Evolutionary conservation across 1,284 basidiomycete genomes (phyloP), one percentile per base, ranked within the genome.

Genomic region (Sporisorium iseilematis-ciliati): DNA sequence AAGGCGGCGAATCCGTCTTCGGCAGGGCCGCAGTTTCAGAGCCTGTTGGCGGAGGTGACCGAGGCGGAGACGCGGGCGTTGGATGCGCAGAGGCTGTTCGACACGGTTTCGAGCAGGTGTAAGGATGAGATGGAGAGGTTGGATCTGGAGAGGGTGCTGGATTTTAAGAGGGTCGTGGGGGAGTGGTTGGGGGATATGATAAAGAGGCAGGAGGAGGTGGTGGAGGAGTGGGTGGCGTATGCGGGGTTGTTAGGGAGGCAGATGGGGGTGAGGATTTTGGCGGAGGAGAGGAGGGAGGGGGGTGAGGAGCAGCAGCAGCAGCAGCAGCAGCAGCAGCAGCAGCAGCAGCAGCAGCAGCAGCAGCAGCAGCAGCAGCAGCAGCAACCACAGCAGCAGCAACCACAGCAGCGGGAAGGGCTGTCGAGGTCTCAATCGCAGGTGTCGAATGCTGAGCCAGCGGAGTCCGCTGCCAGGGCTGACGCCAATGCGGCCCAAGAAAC

Each of bases 111-210:
- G 29, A 91, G 91, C 75, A 87, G 97, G 26, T 91, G 95, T 81
- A 98, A 98, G 86, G 87, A 89, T 4, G 97, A 99, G 87, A 91
- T 97, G 80, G 91, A 90, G n/a, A 88, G 95, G 35, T 97, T 99
- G 83, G 96, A 99, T 86, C 89, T 91, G 81, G 95, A 97, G 86
- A 90, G 95, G 48, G 90, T 98, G 31, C 91, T 93, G 50, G 94
- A 96, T 82, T 93, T 96, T 85, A 94, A 93, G 83, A 87, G 88
- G 35, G 88, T 91, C 2, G 85, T 96, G 63, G 91, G 92, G 79
- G 88, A 88, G 1, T 94, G 93, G 86, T 86, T 95, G 65, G 91
- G 92, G 54, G 92, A 92, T 11, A 92, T 95, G 91, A 91, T 94
- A 53, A 84, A 88, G 26, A 87, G 91, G 53, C 94, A 96, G 86